A percentile compares a stretch with the other conserved stretches of the same genome.
phyloP scores from a whole-genome alignment of 371 early-diverging fungal genomes.

The Actinomucor elegans region DNA sequence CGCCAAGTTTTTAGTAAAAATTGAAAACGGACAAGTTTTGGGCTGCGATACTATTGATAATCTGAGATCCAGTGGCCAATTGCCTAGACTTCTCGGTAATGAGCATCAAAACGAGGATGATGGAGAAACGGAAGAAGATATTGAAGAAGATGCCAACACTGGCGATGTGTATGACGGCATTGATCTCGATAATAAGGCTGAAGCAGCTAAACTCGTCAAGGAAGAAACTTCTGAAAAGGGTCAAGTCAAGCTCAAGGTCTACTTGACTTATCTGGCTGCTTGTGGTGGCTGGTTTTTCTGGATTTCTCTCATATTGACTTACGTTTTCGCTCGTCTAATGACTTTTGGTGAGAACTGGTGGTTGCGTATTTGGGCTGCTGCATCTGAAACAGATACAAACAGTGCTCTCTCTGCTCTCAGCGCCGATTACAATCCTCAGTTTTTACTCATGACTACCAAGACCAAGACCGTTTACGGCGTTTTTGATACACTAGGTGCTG shows the following conservation, averaged over 20 bases:
- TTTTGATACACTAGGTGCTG: slow-evolving; percentile 24
- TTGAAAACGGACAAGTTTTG: slow-evolving; percentile 66
- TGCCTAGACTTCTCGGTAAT: slow-evolving; percentile 9
- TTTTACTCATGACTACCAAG: background rate
- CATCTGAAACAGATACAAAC: slow-evolving; percentile 9
- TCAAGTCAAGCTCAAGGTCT: slow-evolving; percentile 58
- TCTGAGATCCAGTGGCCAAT: slow-evolving; percentile 11
- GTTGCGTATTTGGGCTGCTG: slow-evolving; percentile 30
- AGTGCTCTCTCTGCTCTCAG: background rate
- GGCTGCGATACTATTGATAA: slow-evolving; percentile 25
- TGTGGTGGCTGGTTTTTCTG: slow-evolving; percentile 68
- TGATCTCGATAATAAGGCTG: slow-evolving; percentile 24
- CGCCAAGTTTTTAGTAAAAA: slow-evolving; percentile 67
- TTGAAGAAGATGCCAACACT: slow-evolving; percentile 34
- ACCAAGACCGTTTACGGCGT: slow-evolving; percentile 4
- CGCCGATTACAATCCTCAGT: background rate
- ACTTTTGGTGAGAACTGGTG: slow-evolving; percentile 45
- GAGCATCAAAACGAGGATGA: slow-evolving; percentile 6
- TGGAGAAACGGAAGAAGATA: slow-evolving; percentile 3
- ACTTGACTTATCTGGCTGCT: slow-evolving; percentile 62
- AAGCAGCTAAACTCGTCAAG: slow-evolving; percentile 43
- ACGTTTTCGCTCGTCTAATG: slow-evolving; percentile 48
- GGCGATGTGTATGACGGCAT: slow-evolving; percentile 29
- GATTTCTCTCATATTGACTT: slow-evolving; percentile 40
- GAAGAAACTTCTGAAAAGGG: slow-evolving; percentile 53